Conservation (phyloP, 2,329 filamentous ascomycete genomes). For the Ambrosiella cleistominuta region DNA sequence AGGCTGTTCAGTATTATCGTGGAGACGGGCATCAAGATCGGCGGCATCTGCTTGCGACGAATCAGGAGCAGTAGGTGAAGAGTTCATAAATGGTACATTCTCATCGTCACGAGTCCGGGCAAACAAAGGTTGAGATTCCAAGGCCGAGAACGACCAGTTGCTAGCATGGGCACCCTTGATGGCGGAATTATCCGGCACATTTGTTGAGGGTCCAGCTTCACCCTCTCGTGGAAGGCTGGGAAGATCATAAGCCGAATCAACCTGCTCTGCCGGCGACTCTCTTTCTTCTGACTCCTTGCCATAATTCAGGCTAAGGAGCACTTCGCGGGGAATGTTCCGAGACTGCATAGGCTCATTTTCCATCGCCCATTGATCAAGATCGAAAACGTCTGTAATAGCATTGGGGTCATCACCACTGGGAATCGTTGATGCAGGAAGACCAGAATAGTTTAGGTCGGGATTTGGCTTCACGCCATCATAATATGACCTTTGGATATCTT, state of each 20-base stretch:
- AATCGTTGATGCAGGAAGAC: no score
- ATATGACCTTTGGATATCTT: no score
- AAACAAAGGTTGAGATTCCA: slow-evolving; percentile 11
- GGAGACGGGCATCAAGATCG: background rate
- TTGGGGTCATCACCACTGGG: no score
- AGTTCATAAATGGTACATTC: slow-evolving; percentile 6
- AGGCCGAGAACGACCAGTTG: slow-evolving; percentile 8
- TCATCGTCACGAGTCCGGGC: slow-evolving; percentile 10
- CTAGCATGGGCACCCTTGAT: background rate
- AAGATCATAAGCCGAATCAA: background rate
- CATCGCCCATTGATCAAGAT: no score
- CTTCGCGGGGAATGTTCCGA: no score
- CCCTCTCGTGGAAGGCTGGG: background rate
- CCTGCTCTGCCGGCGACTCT: no score
- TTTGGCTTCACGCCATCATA: no score
- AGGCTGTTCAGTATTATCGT: background rate
- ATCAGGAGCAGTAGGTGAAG: slow-evolving; percentile 8
- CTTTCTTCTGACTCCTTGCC: no score
- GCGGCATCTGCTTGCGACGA: background rate
- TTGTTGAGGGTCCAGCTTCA: background rate
- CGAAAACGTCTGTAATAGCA: no score
- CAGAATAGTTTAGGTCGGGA: no score
- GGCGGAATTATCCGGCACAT: background rate
- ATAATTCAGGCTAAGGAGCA: background rate
- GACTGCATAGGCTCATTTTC: no score